Conservation (phyloP, 202 grass and related monocot species). For the Panicum hallii region DNA sequence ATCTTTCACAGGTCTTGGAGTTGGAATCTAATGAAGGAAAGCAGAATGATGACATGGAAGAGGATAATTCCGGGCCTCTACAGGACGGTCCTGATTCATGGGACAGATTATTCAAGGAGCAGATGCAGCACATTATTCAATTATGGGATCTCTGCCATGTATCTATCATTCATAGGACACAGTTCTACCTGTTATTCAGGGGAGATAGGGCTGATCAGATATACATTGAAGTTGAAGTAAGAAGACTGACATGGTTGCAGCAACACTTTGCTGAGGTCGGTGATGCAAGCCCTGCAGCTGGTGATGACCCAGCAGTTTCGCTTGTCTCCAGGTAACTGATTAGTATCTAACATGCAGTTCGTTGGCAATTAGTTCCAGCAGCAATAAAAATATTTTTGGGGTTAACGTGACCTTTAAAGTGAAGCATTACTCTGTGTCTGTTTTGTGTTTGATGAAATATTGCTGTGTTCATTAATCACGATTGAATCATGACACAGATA, state of each 20-base stretch:
- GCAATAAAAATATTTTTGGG: background rate
- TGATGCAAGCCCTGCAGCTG: constrained; percentile 70
- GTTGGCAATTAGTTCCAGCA: background rate
- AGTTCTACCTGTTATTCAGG: constrained; percentile 92
- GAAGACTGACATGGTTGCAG: constrained; percentile 76
- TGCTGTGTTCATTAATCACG: constrained; percentile 8
- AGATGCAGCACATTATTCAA: constrained; percentile 93
- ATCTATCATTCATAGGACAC: constrained; percentile 92
- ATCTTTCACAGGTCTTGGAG: constrained; percentile 76
- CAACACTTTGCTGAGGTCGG: constrained; percentile 83
- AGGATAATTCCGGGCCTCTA: constrained; percentile 46
- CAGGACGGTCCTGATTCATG: constrained; percentile 74
- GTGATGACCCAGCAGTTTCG: constrained; percentile 74
- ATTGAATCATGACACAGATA: constrained; percentile 16
- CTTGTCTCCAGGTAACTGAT: constrained; percentile 71
- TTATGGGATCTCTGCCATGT: constrained; percentile 90
- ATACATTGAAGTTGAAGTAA: constrained; percentile 91
- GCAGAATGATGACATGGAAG: constrained; percentile 47
- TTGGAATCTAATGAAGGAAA: constrained; percentile 84
- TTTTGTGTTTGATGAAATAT: background rate
- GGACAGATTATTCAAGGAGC: constrained; percentile 72
- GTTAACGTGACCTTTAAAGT: background rate
- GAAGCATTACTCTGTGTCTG: background rate
- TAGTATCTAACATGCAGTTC: background rate
- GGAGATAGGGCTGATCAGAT: constrained; percentile 89